A percentile compares a stretch with the other conserved stretches of the same genome.
phyloP scores from a whole-genome alignment of 176 grass and related monocot genomes.

The Pontederia paniculata region DNA sequence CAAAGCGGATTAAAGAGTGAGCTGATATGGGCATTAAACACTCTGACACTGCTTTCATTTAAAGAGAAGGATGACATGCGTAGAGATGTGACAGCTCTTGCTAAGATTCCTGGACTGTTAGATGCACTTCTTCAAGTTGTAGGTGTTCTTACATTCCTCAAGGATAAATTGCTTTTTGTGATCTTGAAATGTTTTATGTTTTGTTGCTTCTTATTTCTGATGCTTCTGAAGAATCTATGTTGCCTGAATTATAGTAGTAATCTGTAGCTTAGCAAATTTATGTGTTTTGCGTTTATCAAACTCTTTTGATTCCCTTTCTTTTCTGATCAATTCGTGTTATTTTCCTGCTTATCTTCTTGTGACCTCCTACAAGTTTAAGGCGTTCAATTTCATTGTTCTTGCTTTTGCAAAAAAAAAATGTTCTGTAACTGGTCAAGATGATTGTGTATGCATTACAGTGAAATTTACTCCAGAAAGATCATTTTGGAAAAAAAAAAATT shows the following conservation, averaged over 20 bases:
- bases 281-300: too few species aligned
- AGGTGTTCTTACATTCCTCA: slow-evolving; percentile 25
- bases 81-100: slow-evolving; percentile 65
- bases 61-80: slow-evolving; percentile 94
- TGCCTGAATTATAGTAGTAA: too few species aligned
- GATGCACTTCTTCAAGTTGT: slow-evolving; percentile 99
- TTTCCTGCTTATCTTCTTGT: too few species aligned
- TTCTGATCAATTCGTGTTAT: too few species aligned
- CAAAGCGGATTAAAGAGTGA: slow-evolving; percentile 97
- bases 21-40: slow-evolving; percentile 88
- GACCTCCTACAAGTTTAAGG: too few species aligned
- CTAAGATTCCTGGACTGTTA: slow-evolving; percentile 85
- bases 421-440: background rate
- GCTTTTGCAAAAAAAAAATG: background rate
- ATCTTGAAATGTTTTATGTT: slow-evolving; percentile 1
- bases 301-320: too few species aligned
- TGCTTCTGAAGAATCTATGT: too few species aligned
- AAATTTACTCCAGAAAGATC: background rate
- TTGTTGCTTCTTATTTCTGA: too few species aligned
- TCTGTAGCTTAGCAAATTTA: too few species aligned
- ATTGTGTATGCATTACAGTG: background rate
- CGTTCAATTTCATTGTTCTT: too few species aligned
- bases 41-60: slow-evolving; percentile 85
- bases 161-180: slow-evolving; percentile 11
- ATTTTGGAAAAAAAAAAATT: background rate